Percentiles rank a stretch among this genome's conserved stretches.
Evolutionary conservation across 116 monocot genomes (phyloP).

Genomic region (Trichopus zeylanicus): DNA sequence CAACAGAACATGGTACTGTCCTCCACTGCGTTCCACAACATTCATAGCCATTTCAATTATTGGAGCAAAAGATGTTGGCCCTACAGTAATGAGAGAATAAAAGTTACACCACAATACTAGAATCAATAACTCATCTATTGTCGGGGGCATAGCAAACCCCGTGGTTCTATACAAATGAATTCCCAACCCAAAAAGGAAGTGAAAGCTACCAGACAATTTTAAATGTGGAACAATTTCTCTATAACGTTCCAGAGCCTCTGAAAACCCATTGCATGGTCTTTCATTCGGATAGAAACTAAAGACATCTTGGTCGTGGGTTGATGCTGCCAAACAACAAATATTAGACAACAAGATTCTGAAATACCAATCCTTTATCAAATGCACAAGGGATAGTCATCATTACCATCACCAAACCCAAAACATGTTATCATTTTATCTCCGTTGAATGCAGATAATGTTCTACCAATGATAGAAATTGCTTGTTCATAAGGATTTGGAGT

Average conservation of each 20-base stretch:
- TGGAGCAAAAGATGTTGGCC: slow-evolving; percentile 91
- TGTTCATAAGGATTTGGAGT: slow-evolving; percentile 57
- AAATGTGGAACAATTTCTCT: slow-evolving; percentile 66
- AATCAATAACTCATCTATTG: no score
- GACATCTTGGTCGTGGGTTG: slow-evolving; percentile 82
- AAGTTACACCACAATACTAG: background rate
- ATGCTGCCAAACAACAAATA: slow-evolving; percentile 33
- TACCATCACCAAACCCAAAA: slow-evolving; percentile 76
- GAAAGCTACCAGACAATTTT: slow-evolving; percentile 46
- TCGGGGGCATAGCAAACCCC: no score
- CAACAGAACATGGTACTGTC: slow-evolving; percentile 79
- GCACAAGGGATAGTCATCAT: no score
- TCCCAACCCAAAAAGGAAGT: background rate
- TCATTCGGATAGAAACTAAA: slow-evolving; percentile 73
- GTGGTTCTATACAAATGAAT: no score
- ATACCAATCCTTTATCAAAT: no score
- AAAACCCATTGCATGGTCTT: slow-evolving; percentile 63
- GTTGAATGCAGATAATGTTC: slow-evolving; percentile 49
- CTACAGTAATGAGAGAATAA: slow-evolving; percentile 21
- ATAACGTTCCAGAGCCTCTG: slow-evolving; percentile 54
- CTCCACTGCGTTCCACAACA: slow-evolving; percentile 73
- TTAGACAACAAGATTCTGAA: background rate
- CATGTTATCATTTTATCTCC: slow-evolving; percentile 69
- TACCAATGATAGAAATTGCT: slow-evolving; percentile 70
- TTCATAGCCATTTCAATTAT: slow-evolving; percentile 78